Percentiles rank a stretch among this genome's conserved stretches.
These are phyloP conservation scores for Nicotiana tabacum DNA, from an alignment of 257 asterid genomes.

Conservation along the genomic window DNA sequence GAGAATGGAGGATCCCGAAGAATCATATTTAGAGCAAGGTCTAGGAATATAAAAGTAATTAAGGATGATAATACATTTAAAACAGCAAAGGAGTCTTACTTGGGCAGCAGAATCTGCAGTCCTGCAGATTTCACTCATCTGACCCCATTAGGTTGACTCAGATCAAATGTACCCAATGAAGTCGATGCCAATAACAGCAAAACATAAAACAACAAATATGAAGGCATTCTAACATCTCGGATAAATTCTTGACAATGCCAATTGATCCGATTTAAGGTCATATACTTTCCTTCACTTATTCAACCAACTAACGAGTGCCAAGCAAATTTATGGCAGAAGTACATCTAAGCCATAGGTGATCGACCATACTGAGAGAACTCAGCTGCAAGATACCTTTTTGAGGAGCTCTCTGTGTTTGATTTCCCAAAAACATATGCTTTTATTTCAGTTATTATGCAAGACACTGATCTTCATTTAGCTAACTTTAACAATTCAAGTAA, in stretches of 20 bases:
- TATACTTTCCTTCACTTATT: not conserved
- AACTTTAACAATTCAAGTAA: constrained; percentile 3
- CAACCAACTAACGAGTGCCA: not conserved
- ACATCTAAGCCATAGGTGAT: constrained; percentile 11
- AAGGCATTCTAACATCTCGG: constrained; percentile 11
- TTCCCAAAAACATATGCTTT: not conserved
- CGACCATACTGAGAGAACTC: not conserved
- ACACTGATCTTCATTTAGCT: not conserved
- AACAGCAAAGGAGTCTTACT: constrained; percentile 25
- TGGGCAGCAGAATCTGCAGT: constrained; percentile 26
- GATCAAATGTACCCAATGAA: constrained; percentile 14
- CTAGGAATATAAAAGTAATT: not conserved
- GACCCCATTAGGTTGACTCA: constrained; percentile 19
- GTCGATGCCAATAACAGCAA: constrained; percentile 17
- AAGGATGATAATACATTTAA: constrained; percentile 2
- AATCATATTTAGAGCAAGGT: not conserved
- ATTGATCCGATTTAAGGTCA: not conserved
- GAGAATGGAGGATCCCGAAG: not conserved
- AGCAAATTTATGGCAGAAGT: not conserved
- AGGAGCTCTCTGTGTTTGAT: not conserved
- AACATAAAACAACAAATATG: constrained; percentile 12
- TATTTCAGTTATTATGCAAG: not conserved
- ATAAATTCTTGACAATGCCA: constrained; percentile 4
- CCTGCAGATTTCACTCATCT: constrained; percentile 28
- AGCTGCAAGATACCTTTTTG: not conserved